Evolutionary conservation across 2,329 filamentous ascomycete species (phyloP).

Genomic region (Arthrobotrys entomopaga): DNA sequence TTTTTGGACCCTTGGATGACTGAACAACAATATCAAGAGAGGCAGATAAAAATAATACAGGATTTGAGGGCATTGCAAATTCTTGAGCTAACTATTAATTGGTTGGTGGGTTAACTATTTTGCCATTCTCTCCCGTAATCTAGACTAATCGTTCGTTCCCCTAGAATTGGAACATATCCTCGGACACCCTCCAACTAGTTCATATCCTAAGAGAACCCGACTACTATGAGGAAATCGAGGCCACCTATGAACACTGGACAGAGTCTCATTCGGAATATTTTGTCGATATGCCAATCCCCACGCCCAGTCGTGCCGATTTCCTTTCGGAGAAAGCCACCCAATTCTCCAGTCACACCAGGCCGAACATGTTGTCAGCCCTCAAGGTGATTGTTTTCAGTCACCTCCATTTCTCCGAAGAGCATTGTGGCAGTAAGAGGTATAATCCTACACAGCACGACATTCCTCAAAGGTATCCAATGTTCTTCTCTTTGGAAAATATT

Average conservation of each 20-base stretch:
- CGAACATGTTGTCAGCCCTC: constrained; percentile 17
- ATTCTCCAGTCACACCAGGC: constrained; percentile 13
- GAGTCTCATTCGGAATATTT: too few relatives aligned
- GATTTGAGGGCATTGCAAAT: constrained; percentile 31
- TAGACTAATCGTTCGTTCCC: background rate
- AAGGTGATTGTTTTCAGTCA: constrained; percentile 34
- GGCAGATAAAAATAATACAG: constrained; percentile 22
- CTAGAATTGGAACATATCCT: constrained; percentile 29
- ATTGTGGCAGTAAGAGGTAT: constrained; percentile 12
- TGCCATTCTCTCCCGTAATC: background rate
- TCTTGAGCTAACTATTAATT: constrained; percentile 28
- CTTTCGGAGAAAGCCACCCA: constrained; percentile 11
- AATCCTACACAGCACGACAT: background rate
- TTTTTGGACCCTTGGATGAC: constrained; percentile 20
- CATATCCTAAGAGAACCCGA: constrained; percentile 34
- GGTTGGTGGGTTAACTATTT: constrained; percentile 28
- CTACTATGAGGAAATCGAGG: too few relatives aligned
- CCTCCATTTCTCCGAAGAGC: constrained; percentile 22
- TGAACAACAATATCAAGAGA: background rate
- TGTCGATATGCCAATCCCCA: background rate
- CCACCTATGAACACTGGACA: too few relatives aligned
- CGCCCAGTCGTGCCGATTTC: background rate
- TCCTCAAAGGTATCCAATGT: constrained; percentile 8
- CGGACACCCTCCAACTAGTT: constrained; percentile 23
- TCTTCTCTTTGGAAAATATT: background rate